phyloP scores from a whole-genome alignment of 2,329 filamentous ascomycete genomes.

The Monilinia laxa region DNA sequence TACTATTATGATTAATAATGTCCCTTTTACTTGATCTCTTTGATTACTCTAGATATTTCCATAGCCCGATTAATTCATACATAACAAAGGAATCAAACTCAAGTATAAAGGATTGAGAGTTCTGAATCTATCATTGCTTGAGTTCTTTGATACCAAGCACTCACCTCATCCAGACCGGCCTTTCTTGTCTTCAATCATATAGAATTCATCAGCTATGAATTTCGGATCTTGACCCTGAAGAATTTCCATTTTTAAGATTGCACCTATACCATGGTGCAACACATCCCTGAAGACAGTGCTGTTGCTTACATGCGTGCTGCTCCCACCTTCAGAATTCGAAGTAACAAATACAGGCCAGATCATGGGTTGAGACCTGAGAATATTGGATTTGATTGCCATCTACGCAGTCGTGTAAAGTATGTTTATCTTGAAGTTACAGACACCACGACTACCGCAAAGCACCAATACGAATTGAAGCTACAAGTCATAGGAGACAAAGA shows the following conservation, averaged over 20 bases:
- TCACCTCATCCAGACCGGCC: neutral
- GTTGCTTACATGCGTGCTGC: neutral
- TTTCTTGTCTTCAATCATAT: neutral
- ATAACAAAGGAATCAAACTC: too few relatives aligned
- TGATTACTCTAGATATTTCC: too few relatives aligned
- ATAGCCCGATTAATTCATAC: too few relatives aligned
- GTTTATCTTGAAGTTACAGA: neutral
- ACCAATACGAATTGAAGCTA: neutral
- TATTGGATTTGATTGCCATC: neutral
- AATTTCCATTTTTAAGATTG: neutral
- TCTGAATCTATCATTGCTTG: neutral
- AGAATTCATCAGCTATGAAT: neutral
- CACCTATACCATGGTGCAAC: neutral
- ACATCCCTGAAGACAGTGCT: neutral
- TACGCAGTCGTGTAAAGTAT: neutral
- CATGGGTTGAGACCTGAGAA: neutral
- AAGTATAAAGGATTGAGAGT: neutral
- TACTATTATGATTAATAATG: too few relatives aligned
- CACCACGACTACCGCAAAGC: too few relatives aligned
- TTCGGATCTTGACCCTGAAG: neutral
- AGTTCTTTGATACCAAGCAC: neutral
- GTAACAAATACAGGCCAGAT: neutral
- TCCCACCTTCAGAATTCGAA: neutral
- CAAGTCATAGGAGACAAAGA: neutral
- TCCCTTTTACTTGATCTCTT: too few relatives aligned